Conservation (phyloP, 2,329 filamentous ascomycete genomes). For the Epichloe baconii region DNA sequence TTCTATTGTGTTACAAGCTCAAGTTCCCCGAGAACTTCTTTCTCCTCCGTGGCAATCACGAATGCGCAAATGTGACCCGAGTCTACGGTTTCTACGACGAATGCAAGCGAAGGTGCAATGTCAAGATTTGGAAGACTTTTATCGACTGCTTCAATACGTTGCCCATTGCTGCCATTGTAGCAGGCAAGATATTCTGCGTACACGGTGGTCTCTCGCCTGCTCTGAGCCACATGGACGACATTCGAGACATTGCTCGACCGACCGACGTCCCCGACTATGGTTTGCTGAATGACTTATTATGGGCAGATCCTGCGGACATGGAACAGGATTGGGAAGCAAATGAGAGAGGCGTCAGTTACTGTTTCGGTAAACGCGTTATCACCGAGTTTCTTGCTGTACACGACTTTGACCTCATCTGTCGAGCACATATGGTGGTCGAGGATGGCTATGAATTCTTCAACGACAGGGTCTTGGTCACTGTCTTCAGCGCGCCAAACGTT, state of each 20-base stretch:
- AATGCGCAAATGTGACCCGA: slow-evolving; percentile 89
- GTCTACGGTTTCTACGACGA: slow-evolving; percentile 98
- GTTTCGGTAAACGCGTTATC: slow-evolving; percentile 96
- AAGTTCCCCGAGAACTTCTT: slow-evolving; percentile 98
- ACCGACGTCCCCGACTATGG: slow-evolving; percentile 97
- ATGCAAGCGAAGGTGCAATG: slow-evolving; percentile 90
- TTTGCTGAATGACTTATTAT: slow-evolving; percentile 84
- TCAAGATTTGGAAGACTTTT: slow-evolving; percentile 98
- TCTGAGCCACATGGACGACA: slow-evolving; percentile 94
- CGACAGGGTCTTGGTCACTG: slow-evolving; percentile 85
- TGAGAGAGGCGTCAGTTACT: slow-evolving; percentile 93
- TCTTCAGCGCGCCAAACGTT: slow-evolving; percentile 95
- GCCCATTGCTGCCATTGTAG: slow-evolving; percentile 91
- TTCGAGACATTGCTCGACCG: slow-evolving; percentile 85
- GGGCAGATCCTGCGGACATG: slow-evolving; percentile 98
- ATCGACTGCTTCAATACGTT: slow-evolving; percentile 93
- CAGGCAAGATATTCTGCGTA: slow-evolving; percentile 94
- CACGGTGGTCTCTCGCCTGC: slow-evolving; percentile 90
- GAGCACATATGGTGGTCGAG: slow-evolving; percentile 98
- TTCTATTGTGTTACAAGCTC: slow-evolving; percentile 91
- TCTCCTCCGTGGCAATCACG: slow-evolving; percentile 84
- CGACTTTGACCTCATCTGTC: slow-evolving; percentile 93
- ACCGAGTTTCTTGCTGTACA: slow-evolving; percentile 89
- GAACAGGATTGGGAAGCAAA: slow-evolving; percentile 97
- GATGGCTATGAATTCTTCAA: slow-evolving; percentile 99